phyloP scores from a whole-genome alignment of 495 filamentous ascomycete genomes.

The Geoglossum glabrum region DNA sequence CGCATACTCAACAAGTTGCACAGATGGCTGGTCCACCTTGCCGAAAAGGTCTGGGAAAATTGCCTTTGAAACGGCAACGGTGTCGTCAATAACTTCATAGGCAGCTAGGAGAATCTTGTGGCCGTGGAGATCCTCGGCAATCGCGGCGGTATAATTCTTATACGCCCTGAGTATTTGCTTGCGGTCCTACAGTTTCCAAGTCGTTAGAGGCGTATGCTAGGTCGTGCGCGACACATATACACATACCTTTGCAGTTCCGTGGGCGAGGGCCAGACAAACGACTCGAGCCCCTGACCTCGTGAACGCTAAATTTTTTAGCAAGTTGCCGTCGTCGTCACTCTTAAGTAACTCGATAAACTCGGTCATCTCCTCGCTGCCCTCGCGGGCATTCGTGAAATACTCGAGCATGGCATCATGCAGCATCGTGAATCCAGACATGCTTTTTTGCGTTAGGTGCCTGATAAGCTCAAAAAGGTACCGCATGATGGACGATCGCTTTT shows the following conservation, averaged over 20 bases:
- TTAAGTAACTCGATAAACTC: conserved; percentile 84
- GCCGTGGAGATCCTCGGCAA: conserved; percentile 58
- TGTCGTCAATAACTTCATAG: conserved; percentile 86
- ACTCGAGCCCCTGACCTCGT: conserved; percentile 71
- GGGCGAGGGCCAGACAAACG: conserved; percentile 59
- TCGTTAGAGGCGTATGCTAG: neutral
- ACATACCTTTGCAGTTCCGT: conserved; percentile 51
- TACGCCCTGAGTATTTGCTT: conserved; percentile 70
- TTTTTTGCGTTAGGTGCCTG: conserved; percentile 85
- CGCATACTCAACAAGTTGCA: conserved; percentile 41
- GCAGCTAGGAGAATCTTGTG: conserved; percentile 67
- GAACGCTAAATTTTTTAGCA: conserved; percentile 88
- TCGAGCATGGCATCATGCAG: conserved; percentile 96
- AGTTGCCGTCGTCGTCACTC: conserved; percentile 69
- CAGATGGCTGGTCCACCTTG: conserved; percentile 34
- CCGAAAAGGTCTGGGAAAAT: conserved; percentile 68
- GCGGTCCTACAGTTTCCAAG: conserved; percentile 33
- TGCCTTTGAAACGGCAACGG: conserved; percentile 63
- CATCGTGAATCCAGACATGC: conserved; percentile 85
- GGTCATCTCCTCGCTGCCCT: conserved; percentile 54
- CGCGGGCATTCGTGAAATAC: conserved; percentile 64
- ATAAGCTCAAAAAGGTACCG: conserved; percentile 63
- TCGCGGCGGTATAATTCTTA: conserved; percentile 63
- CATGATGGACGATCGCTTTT: conserved; percentile 75
- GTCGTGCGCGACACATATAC: neutral